These are phyloP conservation scores for Termitomyces sp. DNA, from an alignment of 768 basidiomycete species.

Conservation along the genomic window DNA sequence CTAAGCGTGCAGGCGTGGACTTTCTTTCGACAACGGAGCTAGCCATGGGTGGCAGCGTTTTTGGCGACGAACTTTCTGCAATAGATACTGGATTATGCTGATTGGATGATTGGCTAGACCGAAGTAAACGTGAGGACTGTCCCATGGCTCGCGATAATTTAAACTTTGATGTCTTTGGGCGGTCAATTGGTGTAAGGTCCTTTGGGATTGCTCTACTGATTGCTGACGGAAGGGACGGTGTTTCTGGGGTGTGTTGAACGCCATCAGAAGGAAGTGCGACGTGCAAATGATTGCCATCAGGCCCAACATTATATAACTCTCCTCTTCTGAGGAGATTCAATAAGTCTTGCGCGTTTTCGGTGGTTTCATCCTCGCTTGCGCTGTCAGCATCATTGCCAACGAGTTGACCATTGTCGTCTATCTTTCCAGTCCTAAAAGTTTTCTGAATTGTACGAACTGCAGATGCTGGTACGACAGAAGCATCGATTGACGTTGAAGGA, in stretches of 20 bases:
- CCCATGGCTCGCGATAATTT: constrained; percentile 35
- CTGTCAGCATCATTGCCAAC: constrained; percentile 51
- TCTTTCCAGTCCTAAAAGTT: constrained; percentile 51
- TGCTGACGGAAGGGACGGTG: constrained; percentile 3
- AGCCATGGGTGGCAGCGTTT: constrained; percentile 16
- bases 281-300: constrained; percentile 32
- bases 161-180: constrained; percentile 44
- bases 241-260: neutral
- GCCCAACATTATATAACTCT: constrained; percentile 49
- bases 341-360: constrained; percentile 42
- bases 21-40: constrained; percentile 11
- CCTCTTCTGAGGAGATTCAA: constrained; percentile 47
- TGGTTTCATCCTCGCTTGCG: constrained; percentile 51
- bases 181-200: constrained; percentile 25
- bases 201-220: constrained; percentile 6
- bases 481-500: constrained; percentile 35
- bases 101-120: neutral
- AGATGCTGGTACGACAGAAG: constrained; percentile 38
- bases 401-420: constrained; percentile 43
- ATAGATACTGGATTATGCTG: constrained; percentile 22
- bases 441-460: constrained; percentile 43
- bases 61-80: constrained; percentile 30
- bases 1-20: constrained; percentile 24
- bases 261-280: constrained; percentile 10
- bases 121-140: constrained; percentile 16